Base-by-base conservation (phyloP, 345 rosid species). In the Microthlaspi erraticum region DNA sequence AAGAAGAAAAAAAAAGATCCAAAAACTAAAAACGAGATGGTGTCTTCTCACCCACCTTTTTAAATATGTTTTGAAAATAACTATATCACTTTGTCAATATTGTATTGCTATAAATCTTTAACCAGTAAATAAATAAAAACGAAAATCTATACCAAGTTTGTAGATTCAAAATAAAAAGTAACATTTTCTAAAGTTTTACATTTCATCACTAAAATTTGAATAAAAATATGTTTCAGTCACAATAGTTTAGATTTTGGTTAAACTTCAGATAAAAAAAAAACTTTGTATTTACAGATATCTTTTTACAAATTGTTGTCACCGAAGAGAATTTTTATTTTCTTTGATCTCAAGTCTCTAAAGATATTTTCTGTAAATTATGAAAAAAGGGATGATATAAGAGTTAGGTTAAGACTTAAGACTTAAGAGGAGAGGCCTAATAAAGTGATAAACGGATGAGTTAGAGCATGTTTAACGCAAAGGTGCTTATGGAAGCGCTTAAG, bases 1-100 rank as follows among this genome's bases (percentile, higher is more conserved):
- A 31, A 14, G 20, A 2, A 68, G 2, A 18, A 4, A 43, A 14
- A 17, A 10, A 19, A 48, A 33, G 2, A 50, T 37, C 10, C 2
- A 3, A 48, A 46, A 38, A 70, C 66, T 14, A 33, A 49, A 70
- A 70, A 59, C 20, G 34, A 39, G 51, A 70, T 60, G 42, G 66
- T 59, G 60, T 32, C 67, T 59, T 60, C 51, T 49, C 51, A 70
- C 74, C 74, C 13, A 70, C 74, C 67, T 36, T 11, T 45, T 45
- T 13, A 4, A 57, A n/a, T 14, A 34, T 46, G 6, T 58, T 57
- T 2, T 13, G 37, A 51, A 49, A 14, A 65, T 5, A 65, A 17
- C 5, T 43, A 26, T 31, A 34, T 33, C 7, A 17, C 32, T 67
- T 11, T 52, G 12, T 31, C 20, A 13, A 36, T 11, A 54, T 8